Evolutionary conservation across 2,329 filamentous ascomycete genomes (phyloP).

Genomic region (Parastagonospora nodorum): DNA sequence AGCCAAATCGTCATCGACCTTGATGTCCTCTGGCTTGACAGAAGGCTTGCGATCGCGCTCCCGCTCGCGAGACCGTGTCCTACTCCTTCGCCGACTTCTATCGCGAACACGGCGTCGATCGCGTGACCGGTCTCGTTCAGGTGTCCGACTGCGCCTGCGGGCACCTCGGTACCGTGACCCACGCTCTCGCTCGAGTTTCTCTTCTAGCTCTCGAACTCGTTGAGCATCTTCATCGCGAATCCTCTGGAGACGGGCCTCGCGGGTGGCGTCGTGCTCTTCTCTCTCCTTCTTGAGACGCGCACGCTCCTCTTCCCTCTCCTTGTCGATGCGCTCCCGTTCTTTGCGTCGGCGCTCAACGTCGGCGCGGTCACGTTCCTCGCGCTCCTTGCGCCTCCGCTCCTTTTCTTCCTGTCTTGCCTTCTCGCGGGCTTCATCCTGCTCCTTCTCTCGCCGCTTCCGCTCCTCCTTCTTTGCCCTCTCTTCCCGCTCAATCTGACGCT

Average conservation of each 20-base stretch:
- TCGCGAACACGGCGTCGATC: conserved; percentile 31
- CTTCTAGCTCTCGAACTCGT: conserved; percentile 45
- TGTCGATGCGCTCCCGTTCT: conserved; percentile 36
- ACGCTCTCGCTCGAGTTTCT: conserved; percentile 59
- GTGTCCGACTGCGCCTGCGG: conserved; percentile 33
- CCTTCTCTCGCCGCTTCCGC: conserved; percentile 56
- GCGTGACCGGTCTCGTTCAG: conserved; percentile 25
- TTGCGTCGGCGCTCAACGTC: conserved; percentile 39
- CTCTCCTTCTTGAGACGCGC: conserved; percentile 52
- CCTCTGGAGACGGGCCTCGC: conserved; percentile 51
- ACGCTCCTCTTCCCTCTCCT: conserved; percentile 58
- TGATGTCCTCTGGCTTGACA: conserved; percentile 41
- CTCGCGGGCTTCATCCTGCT: conserved; percentile 51
- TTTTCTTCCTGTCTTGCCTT: conserved; percentile 54
- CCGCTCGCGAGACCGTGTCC: conserved; percentile 29
- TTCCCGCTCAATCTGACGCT: conserved; percentile 61
- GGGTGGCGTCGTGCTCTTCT: conserved; percentile 48
- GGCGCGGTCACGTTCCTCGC: conserved; percentile 35
- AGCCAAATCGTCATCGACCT: conserved; percentile 46
- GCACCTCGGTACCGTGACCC: conserved; percentile 43
- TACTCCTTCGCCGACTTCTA: conserved; percentile 28
- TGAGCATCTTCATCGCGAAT: conserved; percentile 42
- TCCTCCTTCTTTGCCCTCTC: conserved; percentile 62
- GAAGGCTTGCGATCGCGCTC: conserved; percentile 27
- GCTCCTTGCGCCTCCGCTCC: conserved; percentile 46